These are phyloP conservation scores for Mortierella sp. DNA, from an alignment of 371 early-diverging fungal genomes.

Conservation along the genomic window DNA sequence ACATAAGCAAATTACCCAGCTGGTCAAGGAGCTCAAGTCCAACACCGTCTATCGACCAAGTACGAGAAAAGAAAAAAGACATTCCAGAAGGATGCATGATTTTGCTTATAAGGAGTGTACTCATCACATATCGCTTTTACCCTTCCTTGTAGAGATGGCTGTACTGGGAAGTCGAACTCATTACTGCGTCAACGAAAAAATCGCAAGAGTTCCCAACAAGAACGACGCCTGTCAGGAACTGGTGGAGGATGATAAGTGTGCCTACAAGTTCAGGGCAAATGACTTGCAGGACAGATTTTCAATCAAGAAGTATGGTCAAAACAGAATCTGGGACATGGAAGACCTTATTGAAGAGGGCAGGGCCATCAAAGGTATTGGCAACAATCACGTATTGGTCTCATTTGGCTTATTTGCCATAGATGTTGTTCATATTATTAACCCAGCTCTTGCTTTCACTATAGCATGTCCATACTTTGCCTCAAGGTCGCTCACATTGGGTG, in stretches of 20 bases:
- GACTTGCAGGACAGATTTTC: slow-evolving; percentile 31
- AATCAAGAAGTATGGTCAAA: slow-evolving; percentile 13
- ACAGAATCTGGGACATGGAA: slow-evolving; percentile 80
- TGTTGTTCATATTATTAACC: background rate
- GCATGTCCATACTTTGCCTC: slow-evolving; percentile 92
- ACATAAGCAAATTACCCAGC: slow-evolving; percentile 71
- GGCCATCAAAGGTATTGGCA: slow-evolving; percentile 41
- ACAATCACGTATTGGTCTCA: background rate
- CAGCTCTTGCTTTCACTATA: slow-evolving; percentile 22
- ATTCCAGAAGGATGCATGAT: background rate
- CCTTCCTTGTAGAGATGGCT: slow-evolving; percentile 58
- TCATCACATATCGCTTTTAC: no score
- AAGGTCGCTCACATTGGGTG: slow-evolving; percentile 67
- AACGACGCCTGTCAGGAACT: slow-evolving; percentile 64
- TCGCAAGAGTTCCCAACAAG: slow-evolving; percentile 61
- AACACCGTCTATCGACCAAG: slow-evolving; percentile 70
- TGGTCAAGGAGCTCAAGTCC: slow-evolving; percentile 65
- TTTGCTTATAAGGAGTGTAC: background rate
- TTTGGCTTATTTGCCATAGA: background rate
- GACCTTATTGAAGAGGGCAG: slow-evolving; percentile 74
- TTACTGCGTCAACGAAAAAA: slow-evolving; percentile 63
- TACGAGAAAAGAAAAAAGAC: slow-evolving; percentile 19
- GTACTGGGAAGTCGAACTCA: slow-evolving; percentile 72
- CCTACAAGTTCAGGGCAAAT: slow-evolving; percentile 23
- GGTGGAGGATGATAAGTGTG: slow-evolving; percentile 58